Evolutionary conservation across 2,329 filamentous ascomycete species (phyloP), one percentile per base, ranked within the genome.

Genomic region (Aquanectria penicillioides): DNA sequence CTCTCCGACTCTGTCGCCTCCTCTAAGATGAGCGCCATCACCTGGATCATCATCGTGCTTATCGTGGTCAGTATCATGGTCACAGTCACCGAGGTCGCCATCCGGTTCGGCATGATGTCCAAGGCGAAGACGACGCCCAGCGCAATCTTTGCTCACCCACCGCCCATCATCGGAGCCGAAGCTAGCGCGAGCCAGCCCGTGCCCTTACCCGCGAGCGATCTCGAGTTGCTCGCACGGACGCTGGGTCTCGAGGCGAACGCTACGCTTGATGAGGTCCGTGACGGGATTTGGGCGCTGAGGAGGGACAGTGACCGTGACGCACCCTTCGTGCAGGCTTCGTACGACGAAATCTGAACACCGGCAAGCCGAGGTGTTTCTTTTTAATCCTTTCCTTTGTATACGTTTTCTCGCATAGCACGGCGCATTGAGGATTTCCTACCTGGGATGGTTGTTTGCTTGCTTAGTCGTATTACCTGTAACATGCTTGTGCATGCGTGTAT

Each of bases 21-120:
- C 74, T 90, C 92, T 66, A 97, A 97, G 75, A 98, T 97, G 91
- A 97, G 93, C 67, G 84, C 85, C 65, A 97, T 97, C 73, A 99
- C 95, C 1, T 98, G 94, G 94, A 98, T 99, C 75, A 90, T 98
- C 75, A 99, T 99, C 70, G 84, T 97, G 40, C 85, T 99, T 40
- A 99, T 99, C 72, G 77, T 96, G 41, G 81, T 98, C 66, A 94
- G 90, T 72, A 98, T 99, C 70, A 81, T 93, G 49, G 93, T 99
- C 50, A 98, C 95, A 2, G 90, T 92, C 47, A 89, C 90, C 4
- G 95, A 99, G 78, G 94, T 98, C 8, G 87, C 90, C 52, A 80
- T 99, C 47, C 86, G 95, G 6, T 98, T 98, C 72, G 88, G 83
- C 23, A 90, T 97, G 51, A 78, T 97, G 41, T 64, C 44, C 48